Conservation (phyloP, 441 rosid genomes). For the Erodium trifolium region DNA sequence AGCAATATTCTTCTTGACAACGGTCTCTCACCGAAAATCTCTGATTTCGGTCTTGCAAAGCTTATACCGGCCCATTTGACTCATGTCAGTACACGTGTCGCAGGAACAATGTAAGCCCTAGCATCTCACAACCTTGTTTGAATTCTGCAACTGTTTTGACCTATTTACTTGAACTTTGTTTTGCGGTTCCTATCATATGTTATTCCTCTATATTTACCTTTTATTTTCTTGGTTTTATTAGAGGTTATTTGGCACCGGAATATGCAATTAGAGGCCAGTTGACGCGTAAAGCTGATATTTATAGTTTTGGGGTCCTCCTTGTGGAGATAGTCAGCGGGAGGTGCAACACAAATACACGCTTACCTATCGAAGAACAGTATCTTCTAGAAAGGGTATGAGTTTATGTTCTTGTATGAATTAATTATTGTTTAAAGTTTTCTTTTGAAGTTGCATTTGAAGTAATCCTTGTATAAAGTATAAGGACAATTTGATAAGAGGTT, state of each 20-base stretch:
- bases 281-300: constrained; percentile 83
- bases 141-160: neutral
- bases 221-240: constrained; percentile 15
- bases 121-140: constrained; percentile 1
- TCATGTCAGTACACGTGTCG: constrained; percentile 94
- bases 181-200: too few species aligned
- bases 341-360: constrained; percentile 66
- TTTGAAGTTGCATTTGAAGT: too few species aligned
- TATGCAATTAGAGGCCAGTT: constrained; percentile 86
- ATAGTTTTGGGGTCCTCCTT: constrained; percentile 87
- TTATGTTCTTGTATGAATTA: constrained; percentile 1
- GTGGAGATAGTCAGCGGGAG: constrained; percentile 84
- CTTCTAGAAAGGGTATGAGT: constrained; percentile 73
- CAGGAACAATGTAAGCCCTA: constrained; percentile 84
- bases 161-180: too few species aligned
- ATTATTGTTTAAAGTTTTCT: neutral
- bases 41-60: constrained; percentile 95
- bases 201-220: too few species aligned
- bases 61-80: constrained; percentile 77
- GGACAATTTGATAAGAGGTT: too few species aligned
- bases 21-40: constrained; percentile 68
- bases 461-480: too few species aligned
- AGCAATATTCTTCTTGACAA: constrained; percentile 88
- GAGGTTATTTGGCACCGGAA: constrained; percentile 98
- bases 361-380: constrained; percentile 70